Percentiles rank a stretch among this genome's conserved stretches.
Conservation (phyloP, 208 protist genomes). For the Trypanosoma grayi region DNA sequence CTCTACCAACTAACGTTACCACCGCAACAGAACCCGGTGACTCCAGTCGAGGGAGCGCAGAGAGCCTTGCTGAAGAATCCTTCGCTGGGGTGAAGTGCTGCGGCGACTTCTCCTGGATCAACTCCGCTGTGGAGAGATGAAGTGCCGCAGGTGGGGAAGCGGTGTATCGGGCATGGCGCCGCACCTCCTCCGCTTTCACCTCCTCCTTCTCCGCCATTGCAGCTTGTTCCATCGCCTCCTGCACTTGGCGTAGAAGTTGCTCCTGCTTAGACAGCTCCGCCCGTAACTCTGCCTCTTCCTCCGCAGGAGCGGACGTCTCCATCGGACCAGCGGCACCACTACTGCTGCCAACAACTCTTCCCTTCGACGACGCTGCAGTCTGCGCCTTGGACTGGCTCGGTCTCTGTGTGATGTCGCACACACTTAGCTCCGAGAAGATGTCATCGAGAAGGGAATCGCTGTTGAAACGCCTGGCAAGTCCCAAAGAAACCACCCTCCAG, state of each 20-base stretch:
- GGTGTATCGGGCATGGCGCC: constrained; percentile 31
- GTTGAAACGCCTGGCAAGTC: constrained; percentile 2
- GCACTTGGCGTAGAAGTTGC: constrained; percentile 28
- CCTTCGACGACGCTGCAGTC: background rate
- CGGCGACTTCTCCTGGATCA: constrained; percentile 68
- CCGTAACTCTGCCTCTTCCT: constrained; percentile 23
- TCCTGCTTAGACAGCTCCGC: constrained; percentile 23
- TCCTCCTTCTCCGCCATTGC: constrained; percentile 31
- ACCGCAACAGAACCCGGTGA: constrained; percentile 57
- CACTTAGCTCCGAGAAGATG: constrained; percentile 27
- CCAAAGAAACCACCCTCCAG: constrained; percentile 2
- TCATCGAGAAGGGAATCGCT: constrained; percentile 26
- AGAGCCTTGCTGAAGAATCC: constrained; percentile 35
- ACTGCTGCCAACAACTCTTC: background rate
- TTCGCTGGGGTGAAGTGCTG: constrained; percentile 64
- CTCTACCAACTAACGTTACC: constrained; percentile 62
- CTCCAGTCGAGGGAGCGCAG: constrained; percentile 31
- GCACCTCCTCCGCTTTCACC: constrained; percentile 5
- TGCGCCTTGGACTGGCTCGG: background rate
- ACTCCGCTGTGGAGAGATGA: constrained; percentile 60
- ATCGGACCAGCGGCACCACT: background rate
- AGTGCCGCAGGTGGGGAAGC: constrained; percentile 45
- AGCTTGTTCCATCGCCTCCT: constrained; percentile 42
- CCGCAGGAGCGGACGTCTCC: background rate
- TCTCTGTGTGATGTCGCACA: constrained; percentile 25